Base-by-base conservation (phyloP, 306 rosid genomes). In the Vachellia collinsii region DNA sequence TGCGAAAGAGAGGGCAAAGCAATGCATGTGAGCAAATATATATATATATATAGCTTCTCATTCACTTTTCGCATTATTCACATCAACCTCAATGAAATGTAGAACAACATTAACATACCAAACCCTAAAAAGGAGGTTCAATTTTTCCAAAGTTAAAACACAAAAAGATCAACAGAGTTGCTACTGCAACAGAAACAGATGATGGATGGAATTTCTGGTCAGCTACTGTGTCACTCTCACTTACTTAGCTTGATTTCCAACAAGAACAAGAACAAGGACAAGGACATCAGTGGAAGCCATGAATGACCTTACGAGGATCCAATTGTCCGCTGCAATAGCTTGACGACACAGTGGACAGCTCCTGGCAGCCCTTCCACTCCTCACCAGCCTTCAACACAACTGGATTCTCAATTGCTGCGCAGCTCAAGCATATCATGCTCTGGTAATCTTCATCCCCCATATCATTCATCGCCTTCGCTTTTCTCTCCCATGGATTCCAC, bases 301-400 rank as follows among this genome's bases (percentile, higher is more conserved):
- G 77, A 77, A 92, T 86, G 80, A 92, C 94, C 86, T 62, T 88
- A 3, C 83, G 66, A 82, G 97, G 97, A 78, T 92, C 97, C 82
- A 92, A 76, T 77, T 92, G 97, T 51, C 97, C 94, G 58, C 95
- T 92, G 84, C 95, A 92, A 77, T 92, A 92, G 88, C 97, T 92
- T 41, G 97, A 92, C 37, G 89, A 90, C 64, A 92, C 95, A 47
- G 86, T 79, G 6, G 93, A 90, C 20, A 92, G 80, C 42, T 92
- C 97, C 67, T 92, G 97, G 75, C 74, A 87, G 17, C 95, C 93
- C 79, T 77, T 90, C 97, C 97, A 92, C 64, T 92, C 97, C 83
- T 90, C 92, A 59, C 64, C 77, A 11, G 94, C 95, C 77, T 90
- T 92, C 87, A 92, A 85, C 53, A 81, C 70, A 43, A 89, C 74